Conservation (phyloP, 495 filamentous ascomycete species). For the Xylaria longipes region DNA sequence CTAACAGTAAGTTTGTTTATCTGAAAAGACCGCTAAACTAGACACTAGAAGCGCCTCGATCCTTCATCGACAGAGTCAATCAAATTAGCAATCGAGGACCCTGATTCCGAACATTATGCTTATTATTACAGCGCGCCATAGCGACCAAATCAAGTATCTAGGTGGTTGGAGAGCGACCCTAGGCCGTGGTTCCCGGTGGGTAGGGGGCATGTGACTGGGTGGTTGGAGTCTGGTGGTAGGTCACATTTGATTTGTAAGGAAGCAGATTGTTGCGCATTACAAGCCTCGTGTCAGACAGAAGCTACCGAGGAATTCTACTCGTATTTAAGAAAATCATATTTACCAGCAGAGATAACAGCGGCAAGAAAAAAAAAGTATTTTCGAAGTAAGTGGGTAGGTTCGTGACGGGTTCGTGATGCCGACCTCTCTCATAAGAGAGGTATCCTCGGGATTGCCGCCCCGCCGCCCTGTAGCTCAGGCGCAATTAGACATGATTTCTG, state of each 20-base stretch:
- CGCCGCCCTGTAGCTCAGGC: background rate
- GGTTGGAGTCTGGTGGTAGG: slow-evolving; percentile 15
- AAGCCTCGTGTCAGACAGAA: slow-evolving; percentile 11
- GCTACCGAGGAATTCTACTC: background rate
- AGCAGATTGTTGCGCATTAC: slow-evolving; percentile 3
- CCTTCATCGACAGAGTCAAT: background rate
- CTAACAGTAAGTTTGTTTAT: slow-evolving; percentile 1
- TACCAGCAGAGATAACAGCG: background rate
- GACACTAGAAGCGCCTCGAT: slow-evolving; percentile 4
- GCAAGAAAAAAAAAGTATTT: background rate
- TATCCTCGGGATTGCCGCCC: slow-evolving; percentile 16
- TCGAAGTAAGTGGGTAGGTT: background rate
- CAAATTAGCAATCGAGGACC: background rate
- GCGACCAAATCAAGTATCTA: background rate
- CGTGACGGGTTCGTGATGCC: background rate
- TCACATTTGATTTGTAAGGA: slow-evolving; percentile 26
- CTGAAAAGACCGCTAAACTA: background rate
- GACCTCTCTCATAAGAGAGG: background rate
- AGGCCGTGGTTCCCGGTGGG: slow-evolving; percentile 13
- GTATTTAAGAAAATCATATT: background rate
- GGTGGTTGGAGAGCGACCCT: slow-evolving; percentile 12
- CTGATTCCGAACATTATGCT: background rate
- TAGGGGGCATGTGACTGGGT: background rate
- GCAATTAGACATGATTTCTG: slow-evolving; percentile 16
- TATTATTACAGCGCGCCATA: background rate